phyloP scores from a whole-genome alignment of 2,329 filamentous ascomycete genomes.

The Penicillium sp. region DNA sequence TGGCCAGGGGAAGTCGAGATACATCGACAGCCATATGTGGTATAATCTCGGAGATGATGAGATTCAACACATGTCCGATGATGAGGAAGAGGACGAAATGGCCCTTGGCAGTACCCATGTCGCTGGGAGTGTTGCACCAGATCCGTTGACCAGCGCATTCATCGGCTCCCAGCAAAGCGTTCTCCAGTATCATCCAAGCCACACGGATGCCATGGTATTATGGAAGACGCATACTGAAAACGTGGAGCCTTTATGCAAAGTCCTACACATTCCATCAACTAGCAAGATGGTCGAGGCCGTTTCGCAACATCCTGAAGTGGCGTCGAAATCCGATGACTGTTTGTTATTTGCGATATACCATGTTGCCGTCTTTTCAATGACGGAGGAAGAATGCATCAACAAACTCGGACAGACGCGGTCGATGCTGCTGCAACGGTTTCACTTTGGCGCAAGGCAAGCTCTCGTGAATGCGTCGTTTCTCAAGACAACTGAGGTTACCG shows the following conservation, averaged over 20 bases:
- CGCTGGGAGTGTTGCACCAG: neutral
- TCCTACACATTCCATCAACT: slow-evolving; percentile 68
- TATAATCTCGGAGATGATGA: slow-evolving; percentile 27
- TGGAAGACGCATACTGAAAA: slow-evolving; percentile 75
- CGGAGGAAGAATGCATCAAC: slow-evolving; percentile 16
- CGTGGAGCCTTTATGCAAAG: slow-evolving; percentile 69
- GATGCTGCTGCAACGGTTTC: slow-evolving; percentile 32
- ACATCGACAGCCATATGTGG: slow-evolving; percentile 41
- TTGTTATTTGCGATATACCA: slow-evolving; percentile 30
- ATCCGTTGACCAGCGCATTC: slow-evolving; percentile 13
- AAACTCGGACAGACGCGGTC: slow-evolving; percentile 11
- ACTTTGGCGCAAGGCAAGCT: slow-evolving; percentile 14
- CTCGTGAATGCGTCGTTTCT: slow-evolving; percentile 45
- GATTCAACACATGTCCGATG: slow-evolving; percentile 24
- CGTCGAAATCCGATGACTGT: slow-evolving; percentile 34
- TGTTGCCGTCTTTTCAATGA: slow-evolving; percentile 29
- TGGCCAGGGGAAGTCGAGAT: slow-evolving; percentile 38
- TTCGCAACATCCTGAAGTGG: slow-evolving; percentile 36
- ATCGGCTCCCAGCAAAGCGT: slow-evolving; percentile 17
- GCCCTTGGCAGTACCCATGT: neutral
- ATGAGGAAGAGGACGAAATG: slow-evolving; percentile 25
- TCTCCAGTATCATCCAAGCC: slow-evolving; percentile 29
- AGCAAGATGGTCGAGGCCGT: slow-evolving; percentile 66
- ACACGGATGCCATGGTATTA: slow-evolving; percentile 57
- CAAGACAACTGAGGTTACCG: slow-evolving; percentile 42